These are phyloP conservation scores for Jacaranda mimosifolia DNA, from an alignment of 257 asterid species.

Conservation along the genomic window DNA sequence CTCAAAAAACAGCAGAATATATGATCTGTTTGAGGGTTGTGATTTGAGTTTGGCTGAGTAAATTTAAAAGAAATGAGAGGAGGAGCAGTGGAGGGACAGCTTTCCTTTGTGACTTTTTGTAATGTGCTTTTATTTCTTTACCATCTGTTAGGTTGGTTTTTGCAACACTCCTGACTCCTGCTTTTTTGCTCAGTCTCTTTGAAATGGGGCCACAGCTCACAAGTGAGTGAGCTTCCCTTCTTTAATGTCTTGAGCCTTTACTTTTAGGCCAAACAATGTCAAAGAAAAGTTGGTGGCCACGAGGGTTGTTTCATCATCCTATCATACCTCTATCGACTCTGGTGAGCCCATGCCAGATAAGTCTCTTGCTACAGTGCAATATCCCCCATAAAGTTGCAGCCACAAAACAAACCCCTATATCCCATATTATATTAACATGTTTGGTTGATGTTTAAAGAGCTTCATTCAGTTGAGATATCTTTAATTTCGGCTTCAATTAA, in stretches of 20 bases:
- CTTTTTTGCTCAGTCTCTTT: conserved; percentile 41
- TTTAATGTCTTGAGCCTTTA: conserved; percentile 55
- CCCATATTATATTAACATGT: not conserved
- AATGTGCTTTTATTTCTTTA: conserved; percentile 41
- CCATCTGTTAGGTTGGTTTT: conserved; percentile 50
- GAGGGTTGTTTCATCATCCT: conserved; percentile 77
- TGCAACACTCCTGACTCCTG: conserved; percentile 19
- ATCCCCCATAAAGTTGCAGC: conserved; percentile 43
- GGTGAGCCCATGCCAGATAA: conserved; percentile 70
- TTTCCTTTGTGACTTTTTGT: conserved; percentile 46
- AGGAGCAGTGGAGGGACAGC: conserved; percentile 43
- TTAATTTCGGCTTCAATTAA: not conserved
- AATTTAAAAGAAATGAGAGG: conserved; percentile 41
- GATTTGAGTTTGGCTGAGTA: not conserved
- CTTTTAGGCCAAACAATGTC: conserved; percentile 60
- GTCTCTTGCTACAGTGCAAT: conserved; percentile 36
- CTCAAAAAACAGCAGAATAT: not conserved
- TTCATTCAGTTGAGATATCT: not conserved
- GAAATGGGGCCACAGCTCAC: conserved; percentile 51
- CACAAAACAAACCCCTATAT: conserved; percentile 35
- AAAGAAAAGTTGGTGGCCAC: conserved; percentile 71
- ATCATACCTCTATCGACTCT: conserved; percentile 59
- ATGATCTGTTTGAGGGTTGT: not conserved
- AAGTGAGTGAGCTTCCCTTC: conserved; percentile 41
- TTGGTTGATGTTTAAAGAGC: conserved; percentile 10